Conservation (phyloP, 1,284 basidiomycete species). For the Marasmius sp. region DNA sequence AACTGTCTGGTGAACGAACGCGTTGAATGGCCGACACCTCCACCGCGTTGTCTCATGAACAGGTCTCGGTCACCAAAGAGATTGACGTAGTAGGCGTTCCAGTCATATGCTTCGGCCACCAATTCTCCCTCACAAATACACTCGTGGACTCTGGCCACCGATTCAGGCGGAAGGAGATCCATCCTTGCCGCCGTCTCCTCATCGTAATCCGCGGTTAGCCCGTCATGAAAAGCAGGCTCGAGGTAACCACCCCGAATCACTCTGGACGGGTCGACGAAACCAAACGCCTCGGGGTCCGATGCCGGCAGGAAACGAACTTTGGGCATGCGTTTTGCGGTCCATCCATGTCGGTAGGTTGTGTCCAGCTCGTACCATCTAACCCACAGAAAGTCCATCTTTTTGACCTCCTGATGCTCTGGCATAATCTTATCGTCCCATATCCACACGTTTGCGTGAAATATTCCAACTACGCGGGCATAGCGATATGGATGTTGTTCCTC, state of each 20-base stretch:
- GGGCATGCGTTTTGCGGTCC: constrained; percentile 13
- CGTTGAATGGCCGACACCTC: constrained; percentile 9
- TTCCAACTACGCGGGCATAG: background rate
- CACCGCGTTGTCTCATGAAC: constrained; percentile 9
- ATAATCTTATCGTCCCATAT: background rate
- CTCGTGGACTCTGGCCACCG: constrained; percentile 7
- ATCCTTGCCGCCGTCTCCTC: constrained; percentile 1
- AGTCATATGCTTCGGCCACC: constrained; percentile 18
- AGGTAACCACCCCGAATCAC: constrained; percentile 28
- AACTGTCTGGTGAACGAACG: background rate
- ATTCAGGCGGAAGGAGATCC: background rate
- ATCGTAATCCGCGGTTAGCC: background rate
- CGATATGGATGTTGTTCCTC: background rate
- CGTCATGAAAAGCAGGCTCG: constrained; percentile 25
- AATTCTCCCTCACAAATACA: constrained; percentile 4
- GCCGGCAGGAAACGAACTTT: constrained; percentile 21
- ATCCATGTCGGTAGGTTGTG: constrained; percentile 13
- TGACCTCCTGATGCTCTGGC: background rate
- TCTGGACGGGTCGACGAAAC: constrained; percentile 29
- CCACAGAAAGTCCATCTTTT: constrained; percentile 24
- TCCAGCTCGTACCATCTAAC: constrained; percentile 27
- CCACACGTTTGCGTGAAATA: background rate
- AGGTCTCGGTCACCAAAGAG: constrained; percentile 16
- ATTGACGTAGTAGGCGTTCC: constrained; percentile 22
- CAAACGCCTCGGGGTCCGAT: constrained; percentile 21